These are phyloP conservation scores for Euphrasia confusa DNA, from an alignment of 257 asterid genomes.

Conservation along the genomic window DNA sequence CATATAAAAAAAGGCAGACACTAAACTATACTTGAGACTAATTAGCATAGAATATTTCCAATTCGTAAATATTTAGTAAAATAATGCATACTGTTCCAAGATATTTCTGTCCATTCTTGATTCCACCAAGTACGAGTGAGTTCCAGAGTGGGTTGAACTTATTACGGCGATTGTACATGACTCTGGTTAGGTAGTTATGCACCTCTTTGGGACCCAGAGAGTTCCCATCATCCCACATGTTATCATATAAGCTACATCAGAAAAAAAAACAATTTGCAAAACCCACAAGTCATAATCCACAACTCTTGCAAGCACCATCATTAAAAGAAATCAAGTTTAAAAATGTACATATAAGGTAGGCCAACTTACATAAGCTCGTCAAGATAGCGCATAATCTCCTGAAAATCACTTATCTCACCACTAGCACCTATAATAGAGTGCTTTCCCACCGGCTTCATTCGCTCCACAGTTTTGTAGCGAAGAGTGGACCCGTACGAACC, in stretches of 20 bases:
- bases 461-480: slow-evolving; percentile 91
- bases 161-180: slow-evolving; percentile 96
- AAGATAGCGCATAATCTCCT: slow-evolving; percentile 82
- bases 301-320: slow-evolving; percentile 11
- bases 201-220: slow-evolving; percentile 97
- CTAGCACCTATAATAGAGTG: slow-evolving; percentile 96
- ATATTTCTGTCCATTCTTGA: slow-evolving; percentile 88
- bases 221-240: slow-evolving; percentile 99
- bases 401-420: slow-evolving; percentile 96
- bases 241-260: slow-evolving; percentile 62
- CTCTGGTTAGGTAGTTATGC: slow-evolving; percentile 73
- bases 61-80: not conserved
- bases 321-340: not conserved
- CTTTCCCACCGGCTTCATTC: slow-evolving; percentile 83
- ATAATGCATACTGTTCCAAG: slow-evolving; percentile 70
- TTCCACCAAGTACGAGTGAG: slow-evolving; percentile 89
- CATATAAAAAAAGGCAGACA: not conserved
- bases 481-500: slow-evolving; percentile 97
- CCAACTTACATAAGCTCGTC: slow-evolving; percentile 75
- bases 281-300: slow-evolving; percentile 13
- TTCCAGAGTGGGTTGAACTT: slow-evolving; percentile 97
- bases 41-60: not conserved
- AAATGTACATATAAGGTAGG: slow-evolving; percentile 6
- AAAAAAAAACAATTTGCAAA: slow-evolving; percentile 23
- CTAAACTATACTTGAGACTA: slow-evolving; percentile 2